Percentiles rank a stretch among this genome's conserved stretches.
These are phyloP conservation scores for Malus hybrid DNA, from an alignment of 331 rosid species.

Conservation along the genomic window DNA sequence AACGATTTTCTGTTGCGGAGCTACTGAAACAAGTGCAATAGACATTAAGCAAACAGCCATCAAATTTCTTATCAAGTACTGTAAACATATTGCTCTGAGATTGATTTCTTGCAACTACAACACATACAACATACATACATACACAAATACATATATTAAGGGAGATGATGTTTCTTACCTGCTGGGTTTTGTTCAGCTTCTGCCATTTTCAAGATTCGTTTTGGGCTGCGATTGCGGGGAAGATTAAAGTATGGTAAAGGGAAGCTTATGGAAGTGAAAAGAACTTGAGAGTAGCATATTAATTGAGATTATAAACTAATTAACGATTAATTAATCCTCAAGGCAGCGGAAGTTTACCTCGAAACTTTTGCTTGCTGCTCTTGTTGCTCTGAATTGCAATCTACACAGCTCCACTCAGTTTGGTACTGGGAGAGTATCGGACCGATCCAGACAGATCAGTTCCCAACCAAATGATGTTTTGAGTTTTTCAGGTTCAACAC, in stretches of 20 bases:
- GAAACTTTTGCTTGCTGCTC: not conserved
- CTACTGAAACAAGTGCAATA: constrained; percentile 28
- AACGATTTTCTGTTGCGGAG: constrained; percentile 31
- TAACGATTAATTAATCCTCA: not conserved
- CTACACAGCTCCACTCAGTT: not conserved
- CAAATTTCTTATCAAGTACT: not conserved
- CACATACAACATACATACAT: too few relatives aligned
- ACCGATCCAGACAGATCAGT: not conserved
- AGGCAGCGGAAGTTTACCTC: not conserved
- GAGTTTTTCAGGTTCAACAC: not conserved
- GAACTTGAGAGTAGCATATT: constrained; percentile 20
- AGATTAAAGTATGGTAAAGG: constrained; percentile 6
- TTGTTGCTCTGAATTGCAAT: not conserved
- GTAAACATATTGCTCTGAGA: too few relatives aligned
- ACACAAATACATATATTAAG: too few relatives aligned
- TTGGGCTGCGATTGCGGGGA: not conserved
- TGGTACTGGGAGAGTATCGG: not conserved
- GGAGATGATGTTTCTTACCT: constrained; percentile 27
- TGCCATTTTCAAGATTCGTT: constrained; percentile 39
- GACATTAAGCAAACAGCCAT: not conserved
- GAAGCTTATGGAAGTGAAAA: constrained; percentile 8
- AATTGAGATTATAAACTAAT: constrained; percentile 13
- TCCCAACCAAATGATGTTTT: not conserved
- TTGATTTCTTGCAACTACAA: too few relatives aligned
- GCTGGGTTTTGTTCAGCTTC: constrained; percentile 31